Evolutionary conservation across 768 basidiomycete species (phyloP).

Genomic region (Suillus subluteus): DNA sequence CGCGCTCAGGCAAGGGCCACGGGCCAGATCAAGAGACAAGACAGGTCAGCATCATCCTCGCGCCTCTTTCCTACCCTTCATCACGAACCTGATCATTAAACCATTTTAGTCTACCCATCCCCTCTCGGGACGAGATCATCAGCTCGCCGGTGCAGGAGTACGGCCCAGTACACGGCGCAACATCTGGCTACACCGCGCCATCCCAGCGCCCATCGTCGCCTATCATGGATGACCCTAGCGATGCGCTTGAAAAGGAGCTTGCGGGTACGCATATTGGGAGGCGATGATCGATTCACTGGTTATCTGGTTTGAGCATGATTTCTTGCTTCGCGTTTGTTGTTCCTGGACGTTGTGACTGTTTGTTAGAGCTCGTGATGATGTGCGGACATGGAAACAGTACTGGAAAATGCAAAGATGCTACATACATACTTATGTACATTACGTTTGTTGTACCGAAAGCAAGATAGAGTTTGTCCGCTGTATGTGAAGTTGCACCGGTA

Average conservation of each 20-base stretch:
- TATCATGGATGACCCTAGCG: conserved; percentile 83
- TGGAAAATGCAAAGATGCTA: neutral
- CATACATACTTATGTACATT: neutral
- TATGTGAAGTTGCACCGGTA: neutral
- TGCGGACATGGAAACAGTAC: neutral
- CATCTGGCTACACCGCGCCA: conserved; percentile 65
- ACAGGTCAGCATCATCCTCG: conserved; percentile 52
- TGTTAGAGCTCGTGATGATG: neutral
- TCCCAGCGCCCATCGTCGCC: conserved; percentile 60
- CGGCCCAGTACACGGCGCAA: conserved; percentile 62
- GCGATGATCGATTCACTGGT: conserved; percentile 20
- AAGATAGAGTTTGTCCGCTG: neutral
- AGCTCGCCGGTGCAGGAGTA: conserved; percentile 73
- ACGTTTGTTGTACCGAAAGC: neutral
- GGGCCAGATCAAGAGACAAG: conserved; percentile 76
- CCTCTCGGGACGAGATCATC: conserved; percentile 79
- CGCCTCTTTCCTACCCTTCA: neutral
- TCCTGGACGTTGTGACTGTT: neutral
- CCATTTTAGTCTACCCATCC: conserved; percentile 68
- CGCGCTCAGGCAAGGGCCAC: conserved; percentile 77
- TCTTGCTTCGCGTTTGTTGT: neutral
- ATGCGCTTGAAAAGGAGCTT: conserved; percentile 85
- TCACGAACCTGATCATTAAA: neutral
- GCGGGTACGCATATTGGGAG: conserved; percentile 63
- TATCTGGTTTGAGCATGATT: neutral